Evolutionary conservation across 805 yeast species (phyloP).

Genomic region (Candida takata): DNA sequence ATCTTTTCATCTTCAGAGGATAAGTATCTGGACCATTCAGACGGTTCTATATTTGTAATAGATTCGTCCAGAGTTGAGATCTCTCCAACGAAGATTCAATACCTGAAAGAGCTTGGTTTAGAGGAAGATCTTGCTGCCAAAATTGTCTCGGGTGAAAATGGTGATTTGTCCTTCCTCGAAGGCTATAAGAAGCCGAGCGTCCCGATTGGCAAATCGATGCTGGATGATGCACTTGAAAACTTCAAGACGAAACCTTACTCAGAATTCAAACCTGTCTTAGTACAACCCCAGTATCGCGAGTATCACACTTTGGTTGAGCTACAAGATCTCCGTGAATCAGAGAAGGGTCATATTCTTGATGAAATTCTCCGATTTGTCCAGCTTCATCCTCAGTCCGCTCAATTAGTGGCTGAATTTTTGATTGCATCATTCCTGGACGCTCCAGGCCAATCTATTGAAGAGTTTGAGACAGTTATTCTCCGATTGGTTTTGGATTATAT

Average conservation of each 20-base stretch:
- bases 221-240: conserved; percentile 21
- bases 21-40: conserved; percentile 26
- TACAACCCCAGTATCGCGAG: conserved; percentile 32
- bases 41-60: conserved; percentile 31
- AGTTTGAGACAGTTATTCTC: conserved; percentile 31
- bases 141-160: conserved; percentile 26
- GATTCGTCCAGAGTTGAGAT: conserved; percentile 34
- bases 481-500: conserved; percentile 30
- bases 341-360: conserved; percentile 29
- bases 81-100: conserved; percentile 28
- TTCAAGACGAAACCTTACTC: conserved; percentile 20
- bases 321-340: conserved; percentile 31
- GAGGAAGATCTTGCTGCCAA: conserved; percentile 24
- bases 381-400: conserved; percentile 32
- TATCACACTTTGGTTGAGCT: conserved; percentile 35
- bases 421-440: conserved; percentile 28
- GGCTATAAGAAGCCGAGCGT: conserved; percentile 20
- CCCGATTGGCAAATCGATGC: conserved; percentile 22
- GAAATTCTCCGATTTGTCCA: conserved; percentile 38
- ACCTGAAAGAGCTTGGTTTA: conserved; percentile 27
- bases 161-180: conserved; percentile 24
- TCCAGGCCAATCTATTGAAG: conserved; percentile 26
- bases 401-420: conserved; percentile 34
- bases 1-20: conserved; percentile 34
- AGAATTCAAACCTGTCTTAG: conserved; percentile 23